Evolutionary conservation across 2,329 filamentous ascomycete species (phyloP).

Genomic region (Fusarium chlamydosporum): DNA sequence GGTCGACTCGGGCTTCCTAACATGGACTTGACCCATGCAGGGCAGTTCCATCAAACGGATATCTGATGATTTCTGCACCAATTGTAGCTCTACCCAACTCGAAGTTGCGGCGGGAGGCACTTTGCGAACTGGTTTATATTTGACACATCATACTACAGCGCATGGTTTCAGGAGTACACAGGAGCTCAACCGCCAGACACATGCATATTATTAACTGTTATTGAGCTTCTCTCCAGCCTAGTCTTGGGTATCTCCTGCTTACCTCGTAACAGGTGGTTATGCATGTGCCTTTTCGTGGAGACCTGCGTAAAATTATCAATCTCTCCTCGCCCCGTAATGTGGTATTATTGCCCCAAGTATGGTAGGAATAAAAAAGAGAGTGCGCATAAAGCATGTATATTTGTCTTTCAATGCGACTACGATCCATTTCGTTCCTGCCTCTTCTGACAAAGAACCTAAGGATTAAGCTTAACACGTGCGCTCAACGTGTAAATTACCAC

Average conservation of each 20-base stretch:
- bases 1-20: slow-evolving; percentile 21
- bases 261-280: no score
- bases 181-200: background rate
- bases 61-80: background rate
- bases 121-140: background rate
- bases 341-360: no score
- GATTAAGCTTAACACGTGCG: background rate
- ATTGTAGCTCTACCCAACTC: background rate
- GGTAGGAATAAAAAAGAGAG: no score
- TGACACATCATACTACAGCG: slow-evolving; percentile 11
- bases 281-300: no score
- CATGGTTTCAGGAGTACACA: background rate
- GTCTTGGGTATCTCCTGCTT: no score
- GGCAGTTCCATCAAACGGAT: background rate
- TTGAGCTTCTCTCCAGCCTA: background rate
- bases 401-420: background rate
- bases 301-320: no score
- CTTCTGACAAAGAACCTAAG: background rate
- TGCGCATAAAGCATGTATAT: no score
- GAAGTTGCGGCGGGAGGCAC: rapidly evolving
- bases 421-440: background rate
- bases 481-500: background rate
- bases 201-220: background rate
- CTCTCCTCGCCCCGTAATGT: no score
- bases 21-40: slow-evolving; percentile 12